Conservation (phyloP, 1,139 yeast genomes). For the Candida sojae region DNA sequence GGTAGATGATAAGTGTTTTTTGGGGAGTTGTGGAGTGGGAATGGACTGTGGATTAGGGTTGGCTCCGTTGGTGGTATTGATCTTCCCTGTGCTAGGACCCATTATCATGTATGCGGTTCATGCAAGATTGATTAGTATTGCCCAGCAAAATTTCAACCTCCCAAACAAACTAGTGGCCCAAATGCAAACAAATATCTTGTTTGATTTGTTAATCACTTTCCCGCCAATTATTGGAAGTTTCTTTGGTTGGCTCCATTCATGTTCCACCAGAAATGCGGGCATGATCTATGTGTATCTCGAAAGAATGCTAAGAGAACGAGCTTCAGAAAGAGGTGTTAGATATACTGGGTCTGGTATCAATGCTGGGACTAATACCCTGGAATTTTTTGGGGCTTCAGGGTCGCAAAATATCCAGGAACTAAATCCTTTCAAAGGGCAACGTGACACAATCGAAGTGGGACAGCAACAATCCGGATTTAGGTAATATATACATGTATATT, state of each 20-base stretch:
- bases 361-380: constrained; percentile 5
- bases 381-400: constrained; percentile 7
- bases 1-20: constrained; percentile 77
- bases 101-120: constrained; percentile 76
- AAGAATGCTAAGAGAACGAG: constrained; percentile 37
- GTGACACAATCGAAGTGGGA: constrained; percentile 18
- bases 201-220: constrained; percentile 72
- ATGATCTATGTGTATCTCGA: constrained; percentile 56
- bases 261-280: constrained; percentile 90
- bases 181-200: constrained; percentile 69
- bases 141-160: constrained; percentile 54
- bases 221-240: constrained; percentile 80
- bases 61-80: constrained; percentile 64
- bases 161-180: constrained; percentile 63
- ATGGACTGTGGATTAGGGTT: constrained; percentile 78
- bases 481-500: constrained; percentile 10
- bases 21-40: constrained; percentile 72
- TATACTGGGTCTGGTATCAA: constrained; percentile 24
- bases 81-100: constrained; percentile 81
- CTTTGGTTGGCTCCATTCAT: constrained; percentile 77
- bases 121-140: constrained; percentile 60
- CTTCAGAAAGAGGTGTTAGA: constrained; percentile 20
- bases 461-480: constrained; percentile 33
- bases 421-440: neutral
- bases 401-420: neutral